These are phyloP conservation scores for Mucuna pruriens DNA, from an alignment of 306 rosid species.

Conservation along the genomic window DNA sequence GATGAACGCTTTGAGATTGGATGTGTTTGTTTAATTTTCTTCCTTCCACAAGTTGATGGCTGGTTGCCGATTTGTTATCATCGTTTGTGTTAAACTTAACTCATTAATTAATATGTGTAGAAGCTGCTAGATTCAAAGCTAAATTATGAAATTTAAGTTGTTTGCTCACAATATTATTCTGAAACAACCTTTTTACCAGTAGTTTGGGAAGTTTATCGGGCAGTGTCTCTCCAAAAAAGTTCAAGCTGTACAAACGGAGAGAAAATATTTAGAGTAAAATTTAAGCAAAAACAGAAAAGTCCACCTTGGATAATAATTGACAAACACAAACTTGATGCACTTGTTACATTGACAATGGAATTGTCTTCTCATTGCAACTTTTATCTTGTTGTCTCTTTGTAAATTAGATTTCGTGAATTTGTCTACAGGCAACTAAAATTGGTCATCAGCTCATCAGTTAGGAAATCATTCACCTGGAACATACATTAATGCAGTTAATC, in stretches of 20 bases:
- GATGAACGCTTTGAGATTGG: slow-evolving; percentile 2
- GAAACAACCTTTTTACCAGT: neutral
- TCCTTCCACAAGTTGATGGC: neutral
- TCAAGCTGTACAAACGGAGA: neutral
- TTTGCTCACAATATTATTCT: neutral
- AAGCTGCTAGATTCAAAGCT: slow-evolving; percentile 12
- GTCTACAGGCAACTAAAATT: neutral
- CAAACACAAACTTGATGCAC: slow-evolving; percentile 16
- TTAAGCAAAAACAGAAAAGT: neutral
- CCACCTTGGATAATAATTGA: slow-evolving; percentile 5
- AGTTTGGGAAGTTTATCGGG: slow-evolving; percentile 5
- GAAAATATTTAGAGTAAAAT: neutral
- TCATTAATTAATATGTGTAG: neutral
- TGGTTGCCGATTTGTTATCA: neutral
- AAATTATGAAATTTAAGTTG: slow-evolving; percentile 14
- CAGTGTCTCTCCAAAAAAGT: neutral
- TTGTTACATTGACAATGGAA: neutral
- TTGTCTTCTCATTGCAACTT: neutral
- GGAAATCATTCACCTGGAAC: neutral
- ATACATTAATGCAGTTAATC: neutral
- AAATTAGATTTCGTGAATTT: slow-evolving; percentile 4
- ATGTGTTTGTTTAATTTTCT: slow-evolving; percentile 32
- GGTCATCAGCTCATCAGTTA: neutral
- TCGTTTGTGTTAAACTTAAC: neutral
- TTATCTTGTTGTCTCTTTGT: neutral